Evolutionary conservation across 2,329 filamentous ascomycete species (phyloP).

Genomic region (Chalara sp.): DNA sequence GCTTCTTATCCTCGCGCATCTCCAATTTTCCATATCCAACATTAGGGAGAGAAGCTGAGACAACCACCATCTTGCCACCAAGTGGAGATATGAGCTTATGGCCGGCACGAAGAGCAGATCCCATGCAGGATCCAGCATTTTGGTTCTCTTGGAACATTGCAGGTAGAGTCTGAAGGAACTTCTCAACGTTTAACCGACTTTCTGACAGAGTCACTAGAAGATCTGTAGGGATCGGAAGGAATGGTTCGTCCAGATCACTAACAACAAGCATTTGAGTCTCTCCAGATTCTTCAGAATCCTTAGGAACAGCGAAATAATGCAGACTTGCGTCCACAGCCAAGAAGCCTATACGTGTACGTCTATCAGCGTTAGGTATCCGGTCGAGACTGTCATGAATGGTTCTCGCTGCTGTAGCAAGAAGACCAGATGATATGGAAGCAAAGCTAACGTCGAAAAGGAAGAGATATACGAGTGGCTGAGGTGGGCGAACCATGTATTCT

Average conservation of each 20-base stretch:
- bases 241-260: constrained; percentile 92
- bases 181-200: constrained; percentile 84
- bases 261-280: constrained; percentile 91
- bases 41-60: constrained; percentile 86
- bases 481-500: constrained; percentile 98
- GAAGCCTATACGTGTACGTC: constrained; percentile 87
- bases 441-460: constrained; percentile 96
- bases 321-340: constrained; percentile 91
- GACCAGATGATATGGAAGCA: constrained; percentile 78
- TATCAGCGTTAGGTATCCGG: constrained; percentile 95
- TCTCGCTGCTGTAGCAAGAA: constrained; percentile 84
- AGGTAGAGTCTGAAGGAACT: constrained; percentile 83
- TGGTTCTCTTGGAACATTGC: constrained; percentile 96
- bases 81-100: constrained; percentile 94
- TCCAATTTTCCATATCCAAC: constrained; percentile 84
- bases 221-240: constrained; percentile 88
- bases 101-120: constrained; percentile 82
- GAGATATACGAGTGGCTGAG: constrained; percentile 89
- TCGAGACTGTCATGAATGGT: constrained; percentile 94
- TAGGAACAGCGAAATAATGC: constrained; percentile 92
- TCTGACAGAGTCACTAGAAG: constrained; percentile 84
- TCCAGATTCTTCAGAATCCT: constrained; percentile 75
- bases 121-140: constrained; percentile 87
- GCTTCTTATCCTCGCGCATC: constrained; percentile 78
- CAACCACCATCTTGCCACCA: constrained; percentile 88